These are phyloP conservation scores for Xylaria castorea DNA, from an alignment of 495 filamentous ascomycete species.

Conservation along the genomic window DNA sequence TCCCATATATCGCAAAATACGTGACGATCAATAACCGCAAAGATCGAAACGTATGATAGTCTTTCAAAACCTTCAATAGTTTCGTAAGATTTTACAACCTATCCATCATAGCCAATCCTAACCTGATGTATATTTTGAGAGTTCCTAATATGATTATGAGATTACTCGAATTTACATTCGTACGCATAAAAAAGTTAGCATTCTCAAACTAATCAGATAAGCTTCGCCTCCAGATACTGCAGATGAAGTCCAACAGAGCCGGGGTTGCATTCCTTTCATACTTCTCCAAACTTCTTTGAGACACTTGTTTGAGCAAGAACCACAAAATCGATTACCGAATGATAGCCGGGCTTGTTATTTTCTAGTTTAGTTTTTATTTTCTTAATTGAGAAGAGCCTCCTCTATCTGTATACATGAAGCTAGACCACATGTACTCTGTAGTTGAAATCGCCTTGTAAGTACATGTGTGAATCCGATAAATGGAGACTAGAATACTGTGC, in stretches of 20 bases:
- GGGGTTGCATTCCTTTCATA: neutral
- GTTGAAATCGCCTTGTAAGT: neutral
- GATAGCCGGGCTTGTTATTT: neutral
- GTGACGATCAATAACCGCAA: neutral
- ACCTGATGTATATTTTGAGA: too few species aligned
- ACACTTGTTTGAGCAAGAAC: constrained; percentile 5
- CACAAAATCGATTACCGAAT: neutral
- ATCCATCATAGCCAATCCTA: neutral
- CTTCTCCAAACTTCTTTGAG: constrained; percentile 8
- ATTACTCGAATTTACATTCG: neutral
- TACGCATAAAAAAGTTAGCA: neutral
- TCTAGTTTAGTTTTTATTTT: neutral
- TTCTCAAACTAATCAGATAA: neutral
- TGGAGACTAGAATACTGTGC: neutral
- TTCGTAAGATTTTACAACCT: neutral
- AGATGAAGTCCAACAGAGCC: neutral
- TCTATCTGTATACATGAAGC: neutral
- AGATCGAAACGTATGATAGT: neutral
- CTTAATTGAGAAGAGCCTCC: neutral
- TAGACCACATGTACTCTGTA: neutral
- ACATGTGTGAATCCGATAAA: neutral
- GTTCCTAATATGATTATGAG: neutral
- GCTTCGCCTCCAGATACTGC: constrained; percentile 6
- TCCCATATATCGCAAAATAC: neutral
- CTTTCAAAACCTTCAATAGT: neutral